These are phyloP conservation scores for Yamadazyma buinensis DNA, from an alignment of 1,139 yeast species.

Conservation along the genomic window DNA sequence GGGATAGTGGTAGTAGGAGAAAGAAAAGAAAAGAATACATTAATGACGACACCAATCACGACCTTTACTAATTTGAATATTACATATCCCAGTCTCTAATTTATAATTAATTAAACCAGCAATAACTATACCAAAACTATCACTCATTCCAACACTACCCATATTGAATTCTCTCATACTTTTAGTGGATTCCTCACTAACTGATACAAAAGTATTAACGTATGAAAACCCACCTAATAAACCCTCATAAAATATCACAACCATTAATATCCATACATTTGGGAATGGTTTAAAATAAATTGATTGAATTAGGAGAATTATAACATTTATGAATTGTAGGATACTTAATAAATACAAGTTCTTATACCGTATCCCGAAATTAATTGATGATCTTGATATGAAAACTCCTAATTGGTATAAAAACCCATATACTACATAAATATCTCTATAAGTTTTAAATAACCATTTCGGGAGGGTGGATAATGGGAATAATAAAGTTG, in stretches of 20 bases:
- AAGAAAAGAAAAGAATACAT: too few species aligned
- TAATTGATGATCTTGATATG: conserved; percentile 79
- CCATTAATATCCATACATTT: conserved; percentile 55
- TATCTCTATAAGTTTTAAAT: conserved; percentile 70
- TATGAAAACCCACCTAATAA: conserved; percentile 87
- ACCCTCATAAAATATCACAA: conserved; percentile 78
- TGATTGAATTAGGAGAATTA: conserved; percentile 62
- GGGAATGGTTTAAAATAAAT: conserved; percentile 53
- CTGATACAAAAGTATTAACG: conserved; percentile 80
- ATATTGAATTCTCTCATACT: conserved; percentile 76
- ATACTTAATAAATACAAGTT: conserved; percentile 59
- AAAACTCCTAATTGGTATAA: conserved; percentile 91
- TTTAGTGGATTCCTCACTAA: conserved; percentile 57
- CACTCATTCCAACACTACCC: conserved; percentile 94
- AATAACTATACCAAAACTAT: conserved; percentile 78
- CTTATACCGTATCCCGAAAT: conserved; percentile 54
- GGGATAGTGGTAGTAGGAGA: too few species aligned
- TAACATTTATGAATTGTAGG: conserved; percentile 66
- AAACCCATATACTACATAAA: conserved; percentile 91
- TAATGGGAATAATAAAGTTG: conserved; percentile 76
- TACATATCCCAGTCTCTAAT: conserved; percentile 72
- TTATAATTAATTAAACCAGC: conserved; percentile 76
- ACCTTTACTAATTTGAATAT: conserved; percentile 60
- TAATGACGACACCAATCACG: conserved; percentile 54
- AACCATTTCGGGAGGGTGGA: conserved; percentile 57